Percentiles rank a stretch among this genome's conserved stretches.
phyloP scores from a whole-genome alignment of 441 rosid genomes.

The Breynia disticha region DNA sequence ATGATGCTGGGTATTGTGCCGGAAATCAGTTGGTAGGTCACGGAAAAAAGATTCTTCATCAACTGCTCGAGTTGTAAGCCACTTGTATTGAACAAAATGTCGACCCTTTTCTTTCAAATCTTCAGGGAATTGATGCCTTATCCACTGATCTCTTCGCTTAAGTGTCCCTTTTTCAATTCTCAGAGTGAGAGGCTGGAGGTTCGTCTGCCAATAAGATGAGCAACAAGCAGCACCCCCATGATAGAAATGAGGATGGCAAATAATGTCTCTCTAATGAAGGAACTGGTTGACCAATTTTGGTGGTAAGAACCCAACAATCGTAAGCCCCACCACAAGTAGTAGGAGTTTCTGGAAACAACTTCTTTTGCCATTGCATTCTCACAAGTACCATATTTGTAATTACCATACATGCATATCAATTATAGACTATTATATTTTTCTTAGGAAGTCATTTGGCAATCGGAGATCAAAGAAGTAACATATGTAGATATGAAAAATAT shows the following conservation, averaged over 20 bases:
- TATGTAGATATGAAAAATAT: no score
- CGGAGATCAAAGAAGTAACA: no score
- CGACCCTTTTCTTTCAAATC: constrained; percentile 57
- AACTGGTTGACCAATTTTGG: constrained; percentile 78
- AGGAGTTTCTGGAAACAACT: constrained; percentile 55
- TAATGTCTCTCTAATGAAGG: constrained; percentile 75
- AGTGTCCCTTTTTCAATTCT: constrained; percentile 93
- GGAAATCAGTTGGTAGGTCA: constrained; percentile 81
- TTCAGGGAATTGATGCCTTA: constrained; percentile 90
- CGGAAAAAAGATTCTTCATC: constrained; percentile 67
- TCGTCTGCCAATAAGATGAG: constrained; percentile 95
- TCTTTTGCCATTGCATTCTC: constrained; percentile 51
- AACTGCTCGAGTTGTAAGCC: constrained; percentile 91
- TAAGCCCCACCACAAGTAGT: constrained; percentile 97
- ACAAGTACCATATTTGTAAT: constrained; percentile 65
- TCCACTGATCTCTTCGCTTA: constrained; percentile 94
- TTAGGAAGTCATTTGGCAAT: no score
- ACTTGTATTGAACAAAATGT: constrained; percentile 74
- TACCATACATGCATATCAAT: no score
- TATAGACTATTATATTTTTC: no score
- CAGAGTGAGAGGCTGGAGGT: constrained; percentile 77
- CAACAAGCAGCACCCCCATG: constrained; percentile 79
- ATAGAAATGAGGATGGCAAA: constrained; percentile 78
- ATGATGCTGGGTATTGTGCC: constrained; percentile 78
- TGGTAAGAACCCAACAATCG: constrained; percentile 91